phyloP scores from a whole-genome alignment of 164 flowering plant genomes.

The Macadamia tetraphylla region DNA sequence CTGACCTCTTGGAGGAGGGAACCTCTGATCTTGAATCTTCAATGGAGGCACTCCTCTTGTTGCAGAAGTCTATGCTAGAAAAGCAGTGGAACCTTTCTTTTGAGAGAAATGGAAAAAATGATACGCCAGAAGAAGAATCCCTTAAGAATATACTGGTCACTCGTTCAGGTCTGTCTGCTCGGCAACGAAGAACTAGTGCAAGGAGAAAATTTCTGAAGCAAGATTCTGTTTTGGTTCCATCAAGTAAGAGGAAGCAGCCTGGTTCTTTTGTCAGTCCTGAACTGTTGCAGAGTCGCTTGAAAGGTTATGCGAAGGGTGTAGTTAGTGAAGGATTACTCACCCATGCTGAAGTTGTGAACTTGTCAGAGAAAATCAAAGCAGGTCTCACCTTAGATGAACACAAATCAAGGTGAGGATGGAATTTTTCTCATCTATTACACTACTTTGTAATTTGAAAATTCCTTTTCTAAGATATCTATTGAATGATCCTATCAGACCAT shows the following conservation, averaged over 20 bases:
- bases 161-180: slow-evolving; percentile 80
- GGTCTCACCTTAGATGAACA: slow-evolving; percentile 75
- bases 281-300: slow-evolving; percentile 46
- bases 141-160: slow-evolving; percentile 35
- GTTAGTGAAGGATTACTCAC: slow-evolving; percentile 60
- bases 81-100: slow-evolving; percentile 83
- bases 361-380: slow-evolving; percentile 62
- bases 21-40: slow-evolving; percentile 34
- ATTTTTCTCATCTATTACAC: not conserved
- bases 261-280: slow-evolving; percentile 47
- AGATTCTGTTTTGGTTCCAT: slow-evolving; percentile 11
- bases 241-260: slow-evolving; percentile 26
- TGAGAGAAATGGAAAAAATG: slow-evolving; percentile 22
- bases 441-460: not conserved
- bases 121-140: slow-evolving; percentile 19
- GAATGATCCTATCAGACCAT: too few relatives aligned
- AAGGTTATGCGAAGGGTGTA: slow-evolving; percentile 73
- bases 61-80: slow-evolving; percentile 91
- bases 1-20: slow-evolving; percentile 35
- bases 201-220: slow-evolving; percentile 30
- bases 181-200: slow-evolving; percentile 52
- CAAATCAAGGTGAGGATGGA: slow-evolving; percentile 44
- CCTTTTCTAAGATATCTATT: not conserved
- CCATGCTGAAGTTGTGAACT: slow-evolving; percentile 69
- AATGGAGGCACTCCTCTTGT: slow-evolving; percentile 70